These are phyloP conservation scores for Geosmithia flava DNA, from an alignment of 2,329 filamentous ascomycete genomes.

Conservation along the genomic window DNA sequence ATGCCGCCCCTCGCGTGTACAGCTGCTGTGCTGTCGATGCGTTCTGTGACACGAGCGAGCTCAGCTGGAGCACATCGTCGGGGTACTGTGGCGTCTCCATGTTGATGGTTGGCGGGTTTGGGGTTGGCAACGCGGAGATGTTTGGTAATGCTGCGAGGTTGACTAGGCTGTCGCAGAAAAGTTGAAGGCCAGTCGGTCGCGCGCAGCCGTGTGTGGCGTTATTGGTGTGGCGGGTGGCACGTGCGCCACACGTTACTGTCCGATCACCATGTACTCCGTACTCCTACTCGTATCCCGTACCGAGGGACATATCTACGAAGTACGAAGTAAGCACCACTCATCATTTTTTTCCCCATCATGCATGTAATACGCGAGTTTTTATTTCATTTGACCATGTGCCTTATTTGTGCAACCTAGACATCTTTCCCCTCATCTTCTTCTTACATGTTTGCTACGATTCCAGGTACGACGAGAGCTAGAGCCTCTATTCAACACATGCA, in stretches of 20 bases:
- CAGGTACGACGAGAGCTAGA: background rate
- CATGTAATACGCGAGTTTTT: background rate
- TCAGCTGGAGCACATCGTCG: constrained; percentile 17
- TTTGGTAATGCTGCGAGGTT: background rate
- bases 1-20: constrained; percentile 10
- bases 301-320: no score
- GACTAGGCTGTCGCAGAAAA: constrained; percentile 1
- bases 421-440: no score
- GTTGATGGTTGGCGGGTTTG: background rate
- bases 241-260: background rate
- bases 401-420: background rate
- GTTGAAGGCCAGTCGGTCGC: constrained; percentile 6
- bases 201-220: constrained; percentile 16
- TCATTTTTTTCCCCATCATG: background rate
- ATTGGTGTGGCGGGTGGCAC: background rate
- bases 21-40: constrained; percentile 17
- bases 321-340: background rate
- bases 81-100: constrained; percentile 21
- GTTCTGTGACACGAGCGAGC: constrained; percentile 20
- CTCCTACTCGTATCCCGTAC: no score
- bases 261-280: no score
- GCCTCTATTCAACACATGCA: no score
- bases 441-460: no score
- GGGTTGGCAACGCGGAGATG: constrained; percentile 1
- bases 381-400: background rate